Base-by-base conservation (phyloP, 768 basidiomycete genomes). In the Mycena pura region DNA sequence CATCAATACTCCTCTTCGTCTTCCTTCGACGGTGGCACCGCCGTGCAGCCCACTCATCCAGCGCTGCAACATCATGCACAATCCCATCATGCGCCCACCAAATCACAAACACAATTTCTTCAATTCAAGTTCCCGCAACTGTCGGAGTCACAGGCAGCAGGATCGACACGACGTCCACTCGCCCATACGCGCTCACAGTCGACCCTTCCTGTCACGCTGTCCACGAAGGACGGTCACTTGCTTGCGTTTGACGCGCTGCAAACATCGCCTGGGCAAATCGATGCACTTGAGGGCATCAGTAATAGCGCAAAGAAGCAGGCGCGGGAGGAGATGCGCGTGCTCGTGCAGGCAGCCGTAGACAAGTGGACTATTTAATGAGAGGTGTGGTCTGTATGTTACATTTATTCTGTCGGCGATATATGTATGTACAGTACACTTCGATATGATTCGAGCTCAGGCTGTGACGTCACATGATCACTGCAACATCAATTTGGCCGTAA, bases 241-340 rank as follows among this genome's bases (percentile, higher is more conserved):
- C 80, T 96, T 24, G 88, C 89, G 71, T 95, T 96, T 68, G 90
- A 96, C 66, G 93, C 94, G 9, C 77, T 96, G 40, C 80, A 82
- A 59, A 87, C 90, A 14, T 87, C 89, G 2, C 88, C 92, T 1
- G 80, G 82, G 3, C 81, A 90, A 46, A 76, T 96, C 28, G 90
- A 93, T 68, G 86, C 84, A 29, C 79, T 93, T 8, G 88, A 91
- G 52, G 91, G 91, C 5, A 90, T 94, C 60, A 86, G 90, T 0
- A 86, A 89, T 56, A 90, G 88, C 67, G 91, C 92, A 40, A 93
- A 93, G 82, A 91, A 91, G 70, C 86, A 91, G 65, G 92, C 91
- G 21, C 85, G 84, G 67, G 82, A 86, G 44, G 92, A 93, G 63
- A 90, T 93, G 86, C 81, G 84, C 5, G 77, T 85, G 58, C 77